phyloP scores from a whole-genome alignment of 257 asterid genomes.

The Fraxinus excelsior region DNA sequence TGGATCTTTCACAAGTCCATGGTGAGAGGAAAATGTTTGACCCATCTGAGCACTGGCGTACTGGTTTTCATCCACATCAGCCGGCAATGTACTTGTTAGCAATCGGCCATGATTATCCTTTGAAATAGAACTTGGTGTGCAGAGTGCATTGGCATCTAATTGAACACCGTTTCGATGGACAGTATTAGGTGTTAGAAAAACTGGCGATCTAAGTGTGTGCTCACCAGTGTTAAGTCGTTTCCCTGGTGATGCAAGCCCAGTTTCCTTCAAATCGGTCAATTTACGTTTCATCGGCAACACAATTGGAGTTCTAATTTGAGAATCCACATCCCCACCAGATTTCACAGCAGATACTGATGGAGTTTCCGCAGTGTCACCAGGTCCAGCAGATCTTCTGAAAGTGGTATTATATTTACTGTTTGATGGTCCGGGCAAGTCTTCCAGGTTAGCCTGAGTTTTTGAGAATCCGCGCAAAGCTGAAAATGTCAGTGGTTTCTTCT shows the following conservation, averaged over 20 bases:
- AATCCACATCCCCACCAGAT: conserved; percentile 53
- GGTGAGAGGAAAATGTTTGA: conserved; percentile 49
- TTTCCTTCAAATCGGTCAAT: conserved; percentile 64
- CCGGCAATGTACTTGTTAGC: conserved; percentile 33
- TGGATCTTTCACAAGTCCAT: conserved; percentile 56
- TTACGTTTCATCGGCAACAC: conserved; percentile 89
- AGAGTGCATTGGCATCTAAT: conserved; percentile 54
- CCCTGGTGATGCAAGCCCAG: conserved; percentile 44
- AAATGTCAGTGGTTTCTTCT: conserved; percentile 51
- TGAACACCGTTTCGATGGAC: conserved; percentile 56
- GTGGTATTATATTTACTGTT: conserved; percentile 38
- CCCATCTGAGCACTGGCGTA: conserved; percentile 25
- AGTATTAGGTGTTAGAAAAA: conserved; percentile 49
- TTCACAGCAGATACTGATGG: conserved; percentile 49
- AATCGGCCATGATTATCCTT: conserved; percentile 56
- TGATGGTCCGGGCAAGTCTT: conserved; percentile 49
- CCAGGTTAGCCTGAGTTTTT: conserved; percentile 40
- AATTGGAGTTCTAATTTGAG: conserved; percentile 69
- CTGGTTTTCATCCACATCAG: conserved; percentile 61
- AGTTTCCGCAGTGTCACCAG: conserved; percentile 49
- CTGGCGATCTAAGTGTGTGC: conserved; percentile 56
- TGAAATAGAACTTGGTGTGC: conserved; percentile 47
- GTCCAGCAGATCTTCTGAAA: conserved; percentile 40
- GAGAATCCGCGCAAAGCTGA: conserved; percentile 46
- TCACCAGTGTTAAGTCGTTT: conserved; percentile 79